Conservation (phyloP, 768 basidiomycete genomes). For the Pisolithus albus region DNA sequence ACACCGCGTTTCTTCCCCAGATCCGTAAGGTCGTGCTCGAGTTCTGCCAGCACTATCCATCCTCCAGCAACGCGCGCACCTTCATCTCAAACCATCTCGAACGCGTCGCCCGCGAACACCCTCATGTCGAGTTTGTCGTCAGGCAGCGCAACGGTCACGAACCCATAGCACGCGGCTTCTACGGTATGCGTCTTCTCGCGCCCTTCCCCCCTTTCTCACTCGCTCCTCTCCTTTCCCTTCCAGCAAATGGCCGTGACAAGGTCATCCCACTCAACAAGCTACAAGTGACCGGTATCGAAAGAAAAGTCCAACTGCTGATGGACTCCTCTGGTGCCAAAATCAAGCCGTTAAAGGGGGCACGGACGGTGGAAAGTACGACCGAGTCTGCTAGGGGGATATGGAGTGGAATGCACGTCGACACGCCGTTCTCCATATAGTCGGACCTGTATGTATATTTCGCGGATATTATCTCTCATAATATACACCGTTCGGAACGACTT, state of each 20-base stretch:
- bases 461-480: neutral
- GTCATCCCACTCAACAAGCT: constrained; percentile 75
- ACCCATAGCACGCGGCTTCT: constrained; percentile 79
- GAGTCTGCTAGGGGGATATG: constrained; percentile 84
- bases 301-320: constrained; percentile 77
- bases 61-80: constrained; percentile 63
- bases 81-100: constrained; percentile 62
- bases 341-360: constrained; percentile 58
- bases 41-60: constrained; percentile 78
- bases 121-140: constrained; percentile 81
- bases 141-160: constrained; percentile 67
- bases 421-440: constrained; percentile 47
- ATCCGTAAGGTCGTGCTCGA: constrained; percentile 86
- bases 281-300: constrained; percentile 63
- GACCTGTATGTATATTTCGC: constrained; percentile 7
- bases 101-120: constrained; percentile 60
- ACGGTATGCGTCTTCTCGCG: constrained; percentile 41
- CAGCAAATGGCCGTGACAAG: constrained; percentile 86
- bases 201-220: constrained; percentile 2
- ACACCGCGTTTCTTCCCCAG: constrained; percentile 64
- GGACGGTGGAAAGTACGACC: constrained; percentile 69
- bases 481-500: neutral
- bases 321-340: constrained; percentile 87
- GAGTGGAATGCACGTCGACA: constrained; percentile 80
- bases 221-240: constrained; percentile 3